These are phyloP conservation scores for Triticum timopheevii DNA, from an alignment of 176 grass and related monocot species.

Conservation along the genomic window DNA sequence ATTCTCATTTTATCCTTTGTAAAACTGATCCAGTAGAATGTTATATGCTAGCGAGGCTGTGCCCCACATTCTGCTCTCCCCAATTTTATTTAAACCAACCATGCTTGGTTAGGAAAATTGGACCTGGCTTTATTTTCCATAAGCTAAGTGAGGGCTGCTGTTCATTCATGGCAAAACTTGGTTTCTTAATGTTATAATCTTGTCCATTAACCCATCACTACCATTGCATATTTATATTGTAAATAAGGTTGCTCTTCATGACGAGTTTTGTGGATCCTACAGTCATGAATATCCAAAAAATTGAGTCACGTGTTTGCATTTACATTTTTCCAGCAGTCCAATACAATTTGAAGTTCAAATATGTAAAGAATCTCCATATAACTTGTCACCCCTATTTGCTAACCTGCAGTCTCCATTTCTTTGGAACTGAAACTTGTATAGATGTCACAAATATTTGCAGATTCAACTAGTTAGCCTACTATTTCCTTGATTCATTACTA, in stretches of 20 bases:
- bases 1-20: not conserved
- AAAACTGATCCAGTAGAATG: not conserved
- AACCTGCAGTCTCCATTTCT: not conserved
- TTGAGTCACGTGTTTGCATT: not conserved
- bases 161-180: not conserved
- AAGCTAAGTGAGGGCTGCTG: not conserved
- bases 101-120: not conserved
- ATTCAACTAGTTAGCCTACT: not conserved
- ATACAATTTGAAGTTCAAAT: slow-evolving; percentile 7
- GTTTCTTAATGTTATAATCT: not conserved
- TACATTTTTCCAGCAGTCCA: not conserved
- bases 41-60: not conserved
- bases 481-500: not conserved
- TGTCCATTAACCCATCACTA: not conserved
- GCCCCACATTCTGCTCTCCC: not conserved
- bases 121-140: not conserved
- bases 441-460: not conserved
- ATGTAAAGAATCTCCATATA: not conserved
- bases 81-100: not conserved
- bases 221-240: not conserved
- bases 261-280: not conserved
- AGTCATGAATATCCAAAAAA: not conserved
- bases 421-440: not conserved
- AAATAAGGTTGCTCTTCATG: not conserved
- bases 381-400: not conserved